A percentile compares a stretch with the other conserved stretches of the same genome.
These are phyloP conservation scores for Vigna trinervia DNA, from an alignment of 306 rosid species.

Conservation along the genomic window DNA sequence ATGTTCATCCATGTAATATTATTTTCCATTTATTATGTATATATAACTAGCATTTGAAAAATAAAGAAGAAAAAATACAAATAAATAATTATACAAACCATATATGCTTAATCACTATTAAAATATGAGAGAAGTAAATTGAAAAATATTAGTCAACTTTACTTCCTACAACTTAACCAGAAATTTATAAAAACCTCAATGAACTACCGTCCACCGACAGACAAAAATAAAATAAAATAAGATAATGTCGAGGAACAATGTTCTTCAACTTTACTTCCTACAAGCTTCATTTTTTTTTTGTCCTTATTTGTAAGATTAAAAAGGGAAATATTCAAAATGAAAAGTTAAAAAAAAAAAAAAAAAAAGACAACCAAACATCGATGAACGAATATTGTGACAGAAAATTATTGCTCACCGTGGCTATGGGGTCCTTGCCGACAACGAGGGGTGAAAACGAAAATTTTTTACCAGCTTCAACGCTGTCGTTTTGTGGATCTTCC, in stretches of 20 bases:
- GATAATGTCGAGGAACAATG: not conserved
- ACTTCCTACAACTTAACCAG: too few species aligned
- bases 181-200: constrained; percentile 18
- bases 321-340: not conserved
- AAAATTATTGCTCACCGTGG: constrained; percentile 60
- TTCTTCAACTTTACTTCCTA: constrained; percentile 23
- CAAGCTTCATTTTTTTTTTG: constrained; percentile 23
- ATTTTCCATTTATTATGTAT: too few species aligned
- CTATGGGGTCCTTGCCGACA: constrained; percentile 62
- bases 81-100: not conserved
- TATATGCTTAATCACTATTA: not conserved
- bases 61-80: not conserved
- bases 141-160: not conserved
- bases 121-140: constrained; percentile 4
- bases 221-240: not conserved
- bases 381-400: constrained; percentile 37
- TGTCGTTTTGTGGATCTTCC: constrained; percentile 48
- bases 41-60: not conserved
- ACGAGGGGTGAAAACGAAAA: constrained; percentile 45
- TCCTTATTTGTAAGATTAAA: constrained; percentile 26
- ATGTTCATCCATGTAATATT: too few species aligned
- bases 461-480: constrained; percentile 42
- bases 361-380: constrained; percentile 6
- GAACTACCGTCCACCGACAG: constrained; percentile 32
- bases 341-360: not conserved